Evolutionary conservation across 768 basidiomycete species (phyloP).

Genomic region (Lactarius psammicola): DNA sequence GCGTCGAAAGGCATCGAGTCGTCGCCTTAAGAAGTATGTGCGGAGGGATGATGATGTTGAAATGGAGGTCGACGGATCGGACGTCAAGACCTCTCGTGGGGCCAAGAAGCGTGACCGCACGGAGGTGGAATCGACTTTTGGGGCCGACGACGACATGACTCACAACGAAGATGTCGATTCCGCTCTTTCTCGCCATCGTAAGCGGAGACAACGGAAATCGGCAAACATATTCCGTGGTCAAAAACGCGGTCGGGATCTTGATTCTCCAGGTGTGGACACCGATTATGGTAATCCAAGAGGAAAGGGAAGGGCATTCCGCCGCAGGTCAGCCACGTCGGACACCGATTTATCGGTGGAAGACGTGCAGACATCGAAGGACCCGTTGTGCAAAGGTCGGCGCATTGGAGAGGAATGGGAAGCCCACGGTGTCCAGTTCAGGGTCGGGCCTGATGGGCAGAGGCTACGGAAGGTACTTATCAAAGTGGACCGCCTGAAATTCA

Average conservation of each 20-base stretch:
- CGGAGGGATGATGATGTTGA: conserved; percentile 34
- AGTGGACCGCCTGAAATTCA: conserved; percentile 64
- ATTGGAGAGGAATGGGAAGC: conserved; percentile 78
- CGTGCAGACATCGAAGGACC: conserved; percentile 47
- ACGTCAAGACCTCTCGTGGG: conserved; percentile 32
- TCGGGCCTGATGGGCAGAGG: conserved; percentile 66
- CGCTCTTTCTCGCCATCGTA: conserved; percentile 46
- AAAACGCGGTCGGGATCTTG: conserved; percentile 64
- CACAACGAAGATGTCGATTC: conserved; percentile 39
- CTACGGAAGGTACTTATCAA: conserved; percentile 70
- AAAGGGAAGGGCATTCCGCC: conserved; percentile 44
- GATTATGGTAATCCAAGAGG: conserved; percentile 43
- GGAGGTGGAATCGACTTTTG: conserved; percentile 70
- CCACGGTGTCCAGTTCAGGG: conserved; percentile 67
- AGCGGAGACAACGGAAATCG: conserved; percentile 56
- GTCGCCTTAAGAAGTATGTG: conserved; percentile 17
- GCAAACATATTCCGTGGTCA: conserved; percentile 51
- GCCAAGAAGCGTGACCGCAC: conserved; percentile 77
- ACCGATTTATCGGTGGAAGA: conserved; percentile 50
- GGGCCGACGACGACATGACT: conserved; percentile 54
- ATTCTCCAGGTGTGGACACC: conserved; percentile 35
- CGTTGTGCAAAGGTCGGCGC: conserved; percentile 53
- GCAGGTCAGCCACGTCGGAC: conserved; percentile 51
- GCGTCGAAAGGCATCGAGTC: conserved; percentile 28
- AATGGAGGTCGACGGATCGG: conserved; percentile 48